Base-by-base conservation (phyloP, 179 eudicot genomes). In the Silene coronaria region DNA sequence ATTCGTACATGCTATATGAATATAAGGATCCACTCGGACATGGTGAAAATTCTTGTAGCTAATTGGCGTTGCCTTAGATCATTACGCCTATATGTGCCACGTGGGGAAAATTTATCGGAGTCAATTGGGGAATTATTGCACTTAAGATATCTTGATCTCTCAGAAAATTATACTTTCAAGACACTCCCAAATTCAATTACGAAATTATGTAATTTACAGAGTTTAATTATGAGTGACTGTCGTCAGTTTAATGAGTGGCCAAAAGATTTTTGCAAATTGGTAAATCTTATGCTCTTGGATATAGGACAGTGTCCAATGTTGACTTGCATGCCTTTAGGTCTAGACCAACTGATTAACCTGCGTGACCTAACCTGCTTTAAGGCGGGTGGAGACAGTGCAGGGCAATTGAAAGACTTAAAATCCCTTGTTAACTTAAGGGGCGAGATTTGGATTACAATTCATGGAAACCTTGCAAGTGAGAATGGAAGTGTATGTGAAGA, bases 61-160 rank as follows among this genome's bases (percentile, higher is more conserved):
- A 81, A 66, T 34, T 78, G 76, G 71, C 24, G 19, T 11, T 32
- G 36, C 26, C 55, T 84, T 22, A 78, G 85, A 28, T 77, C 67
- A 21, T 67, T 84, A 53, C 75, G 80, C 21, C 59, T 79, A n/a
- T 38, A 58, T n/a, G 7, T 2, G 3, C 27, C 58, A 27, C 3
- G 11, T 13, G 42, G 72, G 2, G 68, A 66, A 63, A 13, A n/a
- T 1, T 46, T 81, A 12, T 74, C 85, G 0, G 46, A 42, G 24
- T 26, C 57, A 11, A 76, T 80, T 11, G 78, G 84, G 14, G n/a
- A 69, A 9, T 19, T 81, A 59, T 22, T 69, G 9, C 84, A 81
- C 75, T 74, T 81, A 27, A 73, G 80, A 36, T 81, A 77, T 67
- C 70, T 81, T 6, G 71, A 81, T 69, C 67, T 81, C 22, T 45